Evolutionary conservation across 371 early-diverging fungal genomes (phyloP), one percentile per base, ranked within the genome.

Genomic region (Basidiobolus heterosporus): DNA sequence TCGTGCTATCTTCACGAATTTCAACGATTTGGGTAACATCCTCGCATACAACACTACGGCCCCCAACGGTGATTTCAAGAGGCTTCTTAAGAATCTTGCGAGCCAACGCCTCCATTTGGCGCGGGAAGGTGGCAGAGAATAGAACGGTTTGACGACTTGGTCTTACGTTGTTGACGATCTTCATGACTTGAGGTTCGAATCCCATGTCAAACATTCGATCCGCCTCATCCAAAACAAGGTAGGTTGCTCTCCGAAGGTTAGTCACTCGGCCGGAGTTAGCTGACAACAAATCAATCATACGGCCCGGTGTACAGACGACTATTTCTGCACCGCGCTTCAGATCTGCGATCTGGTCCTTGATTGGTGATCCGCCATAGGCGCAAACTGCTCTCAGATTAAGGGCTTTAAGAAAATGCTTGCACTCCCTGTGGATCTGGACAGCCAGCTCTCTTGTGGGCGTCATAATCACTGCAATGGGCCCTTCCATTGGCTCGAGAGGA

Each of bases 361-460:
- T 89, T 7, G 93, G 89, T 0, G 94, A 82, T 35, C 99, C 99
- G 47, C 99, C 99, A 68, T 98, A 98, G 21, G 88, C 87, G 60
- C 94, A 93, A 11, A 90, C 88, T 15, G 91, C 66, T 21, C 68
- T 55, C 18, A 92, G 51, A 11, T 80, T 80, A 45, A 91, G 65
- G 2, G 75, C 74, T 61, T 85, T 85, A 38, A 82, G 63, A 57
- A 98, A 95, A 22, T 75, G 82, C 56, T 81, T 80, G 69, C 84
- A 83, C 55, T 95, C 96, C 50, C 77, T 74, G 66, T 89, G 83
- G 53, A 99, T 98, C 61, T 99, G 99, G 21, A 91, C 86, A 0
- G 99, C 97, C 39, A 99, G 69, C 66, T 99, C 99, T 47, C 99
- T 87, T 7, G 99, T 99, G 1, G 99, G 99, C 9, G 98, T 92